Percentiles rank a stretch among this genome's conserved stretches.
Conservation (phyloP, 495 filamentous ascomycete species). For the Barbatosphaeria neglecta region DNA sequence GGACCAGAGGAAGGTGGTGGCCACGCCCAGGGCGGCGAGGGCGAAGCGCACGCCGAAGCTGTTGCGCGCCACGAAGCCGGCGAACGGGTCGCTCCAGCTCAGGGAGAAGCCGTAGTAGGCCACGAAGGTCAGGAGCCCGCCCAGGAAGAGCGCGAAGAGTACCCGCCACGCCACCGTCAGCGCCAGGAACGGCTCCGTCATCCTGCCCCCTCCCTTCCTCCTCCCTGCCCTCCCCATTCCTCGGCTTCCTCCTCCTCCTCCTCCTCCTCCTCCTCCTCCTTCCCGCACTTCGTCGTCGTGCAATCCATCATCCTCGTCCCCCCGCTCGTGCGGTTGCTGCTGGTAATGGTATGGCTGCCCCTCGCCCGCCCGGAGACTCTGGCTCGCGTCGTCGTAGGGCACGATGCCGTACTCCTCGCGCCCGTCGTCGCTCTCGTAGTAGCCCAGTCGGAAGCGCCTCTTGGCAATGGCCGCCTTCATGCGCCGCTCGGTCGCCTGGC, state of each 20-base stretch:
- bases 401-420: constrained; percentile 20
- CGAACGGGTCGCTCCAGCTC: constrained; percentile 11
- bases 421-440: constrained; percentile 8
- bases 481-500: constrained; percentile 6
- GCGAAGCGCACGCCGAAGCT: constrained; percentile 25
- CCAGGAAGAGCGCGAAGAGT: constrained; percentile 12
- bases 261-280: constrained; percentile 1
- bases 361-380: constrained; percentile 3
- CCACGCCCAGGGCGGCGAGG: constrained; percentile 18
- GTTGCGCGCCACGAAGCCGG: constrained; percentile 17
- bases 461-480: constrained; percentile 8
- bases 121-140: constrained; percentile 15
- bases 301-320: too few species aligned
- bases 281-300: too few species aligned
- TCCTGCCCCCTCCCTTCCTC: background rate
- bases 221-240: background rate
- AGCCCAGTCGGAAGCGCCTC: constrained; percentile 16
- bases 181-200: constrained; percentile 14
- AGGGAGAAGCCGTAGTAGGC: constrained; percentile 20
- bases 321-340: too few species aligned
- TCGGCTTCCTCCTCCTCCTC: constrained; percentile 1
- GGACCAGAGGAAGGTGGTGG: constrained; percentile 21
- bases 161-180: constrained; percentile 17
- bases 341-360: too few species aligned
- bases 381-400: constrained; percentile 16